Evolutionary conservation across 2,329 filamentous ascomycete species (phyloP).

Genomic region (Scopulariopsis brevicaulis): DNA sequence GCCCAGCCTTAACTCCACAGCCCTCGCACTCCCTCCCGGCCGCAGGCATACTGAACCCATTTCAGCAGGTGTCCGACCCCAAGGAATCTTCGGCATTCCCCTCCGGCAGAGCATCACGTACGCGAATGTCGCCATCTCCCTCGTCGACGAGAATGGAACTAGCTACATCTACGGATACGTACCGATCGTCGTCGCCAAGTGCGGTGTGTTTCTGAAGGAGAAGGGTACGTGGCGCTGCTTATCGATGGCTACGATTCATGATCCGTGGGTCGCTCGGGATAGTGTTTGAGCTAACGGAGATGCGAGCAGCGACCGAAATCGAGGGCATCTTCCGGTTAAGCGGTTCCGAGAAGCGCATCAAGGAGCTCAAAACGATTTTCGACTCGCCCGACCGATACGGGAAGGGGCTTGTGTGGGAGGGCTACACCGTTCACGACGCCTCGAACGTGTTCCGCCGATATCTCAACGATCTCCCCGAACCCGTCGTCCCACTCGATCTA

Average conservation of each 20-base stretch:
- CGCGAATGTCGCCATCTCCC: slow-evolving; percentile 93
- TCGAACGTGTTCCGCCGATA: slow-evolving; percentile 93
- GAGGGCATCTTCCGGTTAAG: slow-evolving; percentile 95
- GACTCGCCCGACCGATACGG: slow-evolving; percentile 93
- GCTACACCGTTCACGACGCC: slow-evolving; percentile 96
- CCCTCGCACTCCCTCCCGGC: slow-evolving; percentile 2
- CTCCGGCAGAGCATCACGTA: slow-evolving; percentile 92
- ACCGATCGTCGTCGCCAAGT: slow-evolving; percentile 96
- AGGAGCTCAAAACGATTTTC: slow-evolving; percentile 84
- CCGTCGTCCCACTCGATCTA: slow-evolving; percentile 87
- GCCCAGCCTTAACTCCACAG: background rate
- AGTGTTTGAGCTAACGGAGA: background rate
- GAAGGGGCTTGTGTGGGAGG: slow-evolving; percentile 93
- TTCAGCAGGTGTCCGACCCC: slow-evolving; percentile 30
- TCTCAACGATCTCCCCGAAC: slow-evolving; percentile 90
- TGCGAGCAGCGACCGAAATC: slow-evolving; percentile 67
- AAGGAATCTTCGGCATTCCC: slow-evolving; percentile 89
- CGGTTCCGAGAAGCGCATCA: slow-evolving; percentile 95
- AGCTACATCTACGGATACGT: slow-evolving; percentile 99
- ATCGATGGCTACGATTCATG: background rate
- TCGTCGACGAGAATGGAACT: slow-evolving; percentile 83
- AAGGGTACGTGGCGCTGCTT: slow-evolving; percentile 56
- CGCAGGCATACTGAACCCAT: slow-evolving; percentile 2
- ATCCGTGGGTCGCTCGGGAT: background rate
- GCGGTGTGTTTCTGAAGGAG: slow-evolving; percentile 93